These are phyloP conservation scores for Oryza australiensis DNA, from an alignment of 176 grass and related monocot genomes.

Conservation along the genomic window DNA sequence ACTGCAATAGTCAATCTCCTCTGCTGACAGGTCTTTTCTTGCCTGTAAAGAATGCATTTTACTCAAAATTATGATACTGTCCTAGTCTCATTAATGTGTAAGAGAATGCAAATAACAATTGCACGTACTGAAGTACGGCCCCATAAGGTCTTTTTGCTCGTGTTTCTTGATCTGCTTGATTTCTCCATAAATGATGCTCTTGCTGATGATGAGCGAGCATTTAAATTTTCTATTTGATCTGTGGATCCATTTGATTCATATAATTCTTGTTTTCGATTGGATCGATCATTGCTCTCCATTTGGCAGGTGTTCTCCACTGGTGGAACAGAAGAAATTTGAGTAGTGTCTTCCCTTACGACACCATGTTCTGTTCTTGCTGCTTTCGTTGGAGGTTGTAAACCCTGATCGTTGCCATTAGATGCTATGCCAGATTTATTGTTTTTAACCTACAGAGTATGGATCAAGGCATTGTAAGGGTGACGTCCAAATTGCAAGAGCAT, in stretches of 20 bases:
- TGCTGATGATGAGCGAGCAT: conserved; percentile 32
- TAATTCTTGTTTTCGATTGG: conserved; percentile 31
- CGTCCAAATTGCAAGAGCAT: conserved; percentile 29
- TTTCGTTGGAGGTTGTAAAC: conserved; percentile 26
- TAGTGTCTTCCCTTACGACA: conserved; percentile 12
- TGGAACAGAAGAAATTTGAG: conserved; percentile 35
- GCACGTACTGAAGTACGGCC: conserved; percentile 89
- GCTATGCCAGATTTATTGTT: conserved; percentile 29
- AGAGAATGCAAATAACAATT: conserved; percentile 28
- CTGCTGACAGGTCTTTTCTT: conserved; percentile 89
- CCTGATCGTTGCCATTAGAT: conserved; percentile 39
- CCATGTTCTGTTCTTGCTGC: conserved; percentile 32
- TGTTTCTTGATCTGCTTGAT: conserved; percentile 34
- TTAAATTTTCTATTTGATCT: conserved; percentile 43
- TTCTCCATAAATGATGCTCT: conserved; percentile 49
- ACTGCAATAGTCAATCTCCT: conserved; percentile 69
- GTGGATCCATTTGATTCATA: conserved; percentile 40
- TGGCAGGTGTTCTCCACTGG: conserved; percentile 8
- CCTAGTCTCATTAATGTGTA: conserved; percentile 26
- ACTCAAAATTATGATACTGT: conserved; percentile 42
- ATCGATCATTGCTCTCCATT: conserved; percentile 19
- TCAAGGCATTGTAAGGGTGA: conserved; percentile 19
- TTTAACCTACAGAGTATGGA: conserved; percentile 26
- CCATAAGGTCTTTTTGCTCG: conserved; percentile 65
- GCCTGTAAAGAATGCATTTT: conserved; percentile 54